Percentiles rank a stretch among this genome's conserved stretches.
Evolutionary conservation across 305 asterid species (phyloP).

Genomic region (Lippia alba): DNA sequence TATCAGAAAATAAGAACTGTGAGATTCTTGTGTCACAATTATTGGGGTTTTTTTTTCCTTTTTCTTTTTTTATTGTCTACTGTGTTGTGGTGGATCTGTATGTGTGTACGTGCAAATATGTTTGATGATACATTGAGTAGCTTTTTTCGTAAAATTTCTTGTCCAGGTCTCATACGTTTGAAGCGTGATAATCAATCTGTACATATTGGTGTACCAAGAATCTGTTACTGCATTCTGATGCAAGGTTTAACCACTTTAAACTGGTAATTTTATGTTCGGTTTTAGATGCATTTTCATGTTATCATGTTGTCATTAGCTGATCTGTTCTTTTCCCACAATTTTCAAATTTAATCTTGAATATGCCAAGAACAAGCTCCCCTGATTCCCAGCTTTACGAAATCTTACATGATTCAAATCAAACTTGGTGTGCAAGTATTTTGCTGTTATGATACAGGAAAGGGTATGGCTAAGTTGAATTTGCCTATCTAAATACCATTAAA

Average conservation of each 20-base stretch:
- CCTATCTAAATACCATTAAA: no score
- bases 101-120: constrained; percentile 8
- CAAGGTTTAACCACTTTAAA: neutral
- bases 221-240: neutral
- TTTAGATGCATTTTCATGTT: neutral
- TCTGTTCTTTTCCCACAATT: no score
- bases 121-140: constrained; percentile 18
- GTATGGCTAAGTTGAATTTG: no score
- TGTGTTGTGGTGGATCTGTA: constrained; percentile 13
- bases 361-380: no score
- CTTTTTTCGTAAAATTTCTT: neutral
- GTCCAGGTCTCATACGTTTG: constrained; percentile 4
- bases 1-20: constrained; percentile 18
- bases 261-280: neutral
- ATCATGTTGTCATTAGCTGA: no score
- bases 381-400: no score
- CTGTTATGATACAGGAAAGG: no score
- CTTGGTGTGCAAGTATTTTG: no score
- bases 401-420: no score
- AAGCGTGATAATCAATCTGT: constrained; percentile 23
- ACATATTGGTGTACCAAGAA: constrained; percentile 8
- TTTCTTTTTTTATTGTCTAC: constrained; percentile 16
- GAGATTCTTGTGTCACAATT: constrained; percentile 25
- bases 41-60: constrained; percentile 29
- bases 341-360: no score